Conservation (phyloP, 1,284 basidiomycete species). For the Ganoderma lucidum region DNA sequence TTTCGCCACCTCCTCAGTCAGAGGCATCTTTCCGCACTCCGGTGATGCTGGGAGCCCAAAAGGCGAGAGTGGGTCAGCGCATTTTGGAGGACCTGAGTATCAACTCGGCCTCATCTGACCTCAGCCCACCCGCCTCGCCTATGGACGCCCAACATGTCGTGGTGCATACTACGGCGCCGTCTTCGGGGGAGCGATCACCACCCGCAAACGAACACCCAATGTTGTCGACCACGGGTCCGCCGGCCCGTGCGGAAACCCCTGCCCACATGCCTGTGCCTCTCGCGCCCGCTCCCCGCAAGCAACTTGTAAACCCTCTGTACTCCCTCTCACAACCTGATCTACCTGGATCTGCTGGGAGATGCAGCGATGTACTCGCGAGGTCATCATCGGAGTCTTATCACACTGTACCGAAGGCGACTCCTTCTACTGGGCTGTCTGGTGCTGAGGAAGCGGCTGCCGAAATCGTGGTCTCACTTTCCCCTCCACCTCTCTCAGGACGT, state of each 20-base stretch:
- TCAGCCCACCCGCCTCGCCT: constrained; percentile 23
- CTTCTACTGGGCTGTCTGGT: constrained; percentile 37
- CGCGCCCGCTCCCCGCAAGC: constrained; percentile 66
- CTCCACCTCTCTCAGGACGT: constrained; percentile 32
- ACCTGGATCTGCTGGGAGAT: constrained; percentile 28
- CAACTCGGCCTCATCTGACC: constrained; percentile 22
- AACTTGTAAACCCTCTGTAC: constrained; percentile 54
- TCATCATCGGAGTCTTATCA: constrained; percentile 29
- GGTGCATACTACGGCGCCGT: constrained; percentile 36
- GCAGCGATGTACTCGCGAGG: constrained; percentile 22
- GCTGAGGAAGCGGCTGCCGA: constrained; percentile 19
- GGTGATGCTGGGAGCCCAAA: constrained; percentile 26
- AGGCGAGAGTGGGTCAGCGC: constrained; percentile 36
- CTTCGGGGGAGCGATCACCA: constrained; percentile 37
- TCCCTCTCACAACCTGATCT: constrained; percentile 66
- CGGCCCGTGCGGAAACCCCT: constrained; percentile 53
- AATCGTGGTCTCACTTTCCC: constrained; percentile 28
- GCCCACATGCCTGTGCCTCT: constrained; percentile 68
- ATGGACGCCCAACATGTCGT: constrained; percentile 28
- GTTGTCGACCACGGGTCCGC: constrained; percentile 28
- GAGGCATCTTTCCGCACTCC: constrained; percentile 26
- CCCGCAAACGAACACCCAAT: constrained; percentile 23
- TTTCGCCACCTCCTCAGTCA: constrained; percentile 32
- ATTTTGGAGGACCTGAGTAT: constrained; percentile 38
- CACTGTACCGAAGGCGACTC: constrained; percentile 36